These are phyloP conservation scores for Colletotrichum noveboracense DNA, from an alignment of 2,329 filamentous ascomycete species.

Conservation along the genomic window DNA sequence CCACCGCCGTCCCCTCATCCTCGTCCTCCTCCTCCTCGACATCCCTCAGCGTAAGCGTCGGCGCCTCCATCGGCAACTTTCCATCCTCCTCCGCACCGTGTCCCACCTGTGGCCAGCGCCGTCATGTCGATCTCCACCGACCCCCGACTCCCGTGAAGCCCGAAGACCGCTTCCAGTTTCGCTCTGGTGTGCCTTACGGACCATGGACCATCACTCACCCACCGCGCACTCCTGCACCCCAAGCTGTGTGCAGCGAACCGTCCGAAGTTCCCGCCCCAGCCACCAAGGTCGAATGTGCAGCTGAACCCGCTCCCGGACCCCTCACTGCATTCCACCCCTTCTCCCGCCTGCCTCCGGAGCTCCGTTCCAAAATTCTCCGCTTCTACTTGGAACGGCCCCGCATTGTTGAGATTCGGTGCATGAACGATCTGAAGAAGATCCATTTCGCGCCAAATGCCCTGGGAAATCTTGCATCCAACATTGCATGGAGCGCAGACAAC, in stretches of 20 bases:
- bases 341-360: slow-evolving; percentile 47
- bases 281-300: not conserved
- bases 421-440: slow-evolving; percentile 21
- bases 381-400: slow-evolving; percentile 47
- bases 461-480: slow-evolving; percentile 18
- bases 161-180: slow-evolving; percentile 19
- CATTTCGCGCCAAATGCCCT: slow-evolving; percentile 15
- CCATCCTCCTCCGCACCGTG: slow-evolving; percentile 7
- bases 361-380: slow-evolving; percentile 54
- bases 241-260: not conserved
- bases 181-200: slow-evolving; percentile 13
- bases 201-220: slow-evolving; percentile 15
- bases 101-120: slow-evolving; percentile 18
- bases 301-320: not conserved
- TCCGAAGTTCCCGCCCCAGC: not conserved
- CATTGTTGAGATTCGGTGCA: slow-evolving; percentile 49
- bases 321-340: slow-evolving; percentile 36
- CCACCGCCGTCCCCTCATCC: slow-evolving; percentile 1
- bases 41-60: slow-evolving; percentile 12
- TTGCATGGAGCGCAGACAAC: slow-evolving; percentile 25
- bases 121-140: slow-evolving; percentile 16
- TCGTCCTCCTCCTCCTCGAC: slow-evolving; percentile 14
- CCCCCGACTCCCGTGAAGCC: slow-evolving; percentile 17
- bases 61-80: slow-evolving; percentile 14
- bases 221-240: not conserved